Evolutionary conservation across 139 green algal genomes (phyloP).

Genomic region (Yamagishiella unicocca): DNA sequence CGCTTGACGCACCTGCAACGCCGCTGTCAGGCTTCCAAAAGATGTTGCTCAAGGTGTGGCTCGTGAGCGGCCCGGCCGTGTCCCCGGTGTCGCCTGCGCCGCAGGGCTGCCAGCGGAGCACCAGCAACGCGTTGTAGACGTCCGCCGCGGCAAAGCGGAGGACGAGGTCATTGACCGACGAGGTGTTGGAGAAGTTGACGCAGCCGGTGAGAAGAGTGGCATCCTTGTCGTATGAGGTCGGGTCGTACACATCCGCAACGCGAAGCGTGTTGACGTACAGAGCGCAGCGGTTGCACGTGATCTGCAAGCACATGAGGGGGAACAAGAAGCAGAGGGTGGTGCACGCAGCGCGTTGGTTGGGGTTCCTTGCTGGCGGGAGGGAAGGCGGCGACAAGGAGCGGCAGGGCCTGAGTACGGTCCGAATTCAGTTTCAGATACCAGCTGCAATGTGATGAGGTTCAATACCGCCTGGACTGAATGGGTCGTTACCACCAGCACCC

Average conservation of each 20-base stretch:
- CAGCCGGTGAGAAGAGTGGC: not conserved
- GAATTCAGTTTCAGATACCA: too few relatives aligned
- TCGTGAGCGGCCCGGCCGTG: not conserved
- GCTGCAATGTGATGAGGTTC: too few relatives aligned
- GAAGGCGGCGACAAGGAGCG: too few relatives aligned
- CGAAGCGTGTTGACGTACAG: constrained; percentile 13
- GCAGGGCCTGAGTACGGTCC: not conserved
- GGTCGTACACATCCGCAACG: not conserved
- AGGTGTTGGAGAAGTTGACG: not conserved
- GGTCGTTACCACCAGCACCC: too few relatives aligned
- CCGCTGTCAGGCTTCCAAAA: constrained; percentile 15
- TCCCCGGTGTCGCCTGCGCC: not conserved
- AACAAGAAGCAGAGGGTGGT: not conserved
- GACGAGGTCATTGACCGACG: not conserved
- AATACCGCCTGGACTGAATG: too few relatives aligned
- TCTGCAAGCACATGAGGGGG: not conserved
- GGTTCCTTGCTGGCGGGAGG: too few relatives aligned
- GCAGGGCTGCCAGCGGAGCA: constrained; percentile 20
- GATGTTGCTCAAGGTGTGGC: not conserved
- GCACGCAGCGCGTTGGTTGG: too few relatives aligned
- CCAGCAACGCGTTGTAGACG: not conserved
- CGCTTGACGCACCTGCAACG: not conserved
- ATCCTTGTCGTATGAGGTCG: not conserved
- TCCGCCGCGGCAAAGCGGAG: not conserved
- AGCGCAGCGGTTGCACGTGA: not conserved